phyloP scores from a whole-genome alignment of 1,139 yeast genomes.

The Schwanniomyces etchellsii region DNA sequence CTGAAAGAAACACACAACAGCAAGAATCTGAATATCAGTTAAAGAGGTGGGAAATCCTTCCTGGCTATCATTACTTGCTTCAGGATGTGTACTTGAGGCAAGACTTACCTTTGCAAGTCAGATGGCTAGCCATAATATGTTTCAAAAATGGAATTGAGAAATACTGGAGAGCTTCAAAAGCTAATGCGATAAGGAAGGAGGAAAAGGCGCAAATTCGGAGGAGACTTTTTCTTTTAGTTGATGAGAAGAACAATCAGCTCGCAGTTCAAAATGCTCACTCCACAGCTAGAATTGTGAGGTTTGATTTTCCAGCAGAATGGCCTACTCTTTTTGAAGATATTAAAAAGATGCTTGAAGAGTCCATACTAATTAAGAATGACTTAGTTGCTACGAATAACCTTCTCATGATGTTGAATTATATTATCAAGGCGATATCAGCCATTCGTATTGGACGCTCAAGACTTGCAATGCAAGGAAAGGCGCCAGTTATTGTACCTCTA shows the following conservation, averaged over 20 bases:
- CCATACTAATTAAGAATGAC: conserved; percentile 43
- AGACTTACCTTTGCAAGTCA: conserved; percentile 51
- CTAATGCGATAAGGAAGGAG: conserved; percentile 51
- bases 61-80: conserved; percentile 54
- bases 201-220: conserved; percentile 63
- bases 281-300: conserved; percentile 67
- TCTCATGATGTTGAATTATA: conserved; percentile 65
- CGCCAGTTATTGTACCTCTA: conserved; percentile 56
- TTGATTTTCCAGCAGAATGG: conserved; percentile 89
- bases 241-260: conserved; percentile 69
- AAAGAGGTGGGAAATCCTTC: conserved; percentile 57
- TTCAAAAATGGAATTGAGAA: conserved; percentile 83
- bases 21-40: conserved; percentile 65
- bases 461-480: conserved; percentile 68
- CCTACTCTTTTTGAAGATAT: conserved; percentile 68
- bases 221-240: conserved; percentile 52
- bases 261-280: conserved; percentile 82
- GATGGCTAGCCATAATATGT: conserved; percentile 86
- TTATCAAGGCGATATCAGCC: conserved; percentile 65
- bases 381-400: conserved; percentile 54
- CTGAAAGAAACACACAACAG: conserved; percentile 40
- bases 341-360: conserved; percentile 29
- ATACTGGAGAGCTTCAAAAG: conserved; percentile 72
- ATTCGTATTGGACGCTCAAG: conserved; percentile 82
- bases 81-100: conserved; percentile 61